These are phyloP conservation scores for Clausena lansium DNA, from an alignment of 345 rosid species.

Conservation along the genomic window DNA sequence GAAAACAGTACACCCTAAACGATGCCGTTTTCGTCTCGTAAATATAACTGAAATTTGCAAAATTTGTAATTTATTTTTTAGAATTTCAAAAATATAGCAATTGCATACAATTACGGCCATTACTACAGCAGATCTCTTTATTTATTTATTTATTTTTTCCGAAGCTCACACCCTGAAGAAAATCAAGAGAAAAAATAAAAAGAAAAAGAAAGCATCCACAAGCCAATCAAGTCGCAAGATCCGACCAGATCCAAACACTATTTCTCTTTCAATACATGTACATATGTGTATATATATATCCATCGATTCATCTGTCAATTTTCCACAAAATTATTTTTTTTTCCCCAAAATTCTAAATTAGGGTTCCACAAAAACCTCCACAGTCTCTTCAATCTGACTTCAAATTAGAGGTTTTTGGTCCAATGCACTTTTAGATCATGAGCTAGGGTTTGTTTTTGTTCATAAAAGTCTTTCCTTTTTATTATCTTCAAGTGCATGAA, in stretches of 20 bases:
- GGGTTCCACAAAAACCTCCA: conserved; percentile 4
- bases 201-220: conserved; percentile 1
- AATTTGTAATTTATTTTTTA: too few relatives aligned
- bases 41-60: neutral
- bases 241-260: conserved; percentile 40
- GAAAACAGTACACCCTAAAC: neutral
- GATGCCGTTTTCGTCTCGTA: neutral
- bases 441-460: conserved; percentile 47
- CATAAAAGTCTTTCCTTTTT: conserved; percentile 1
- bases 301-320: conserved; percentile 16
- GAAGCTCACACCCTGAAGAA: neutral
- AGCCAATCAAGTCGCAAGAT: conserved; percentile 24
- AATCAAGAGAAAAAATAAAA: neutral
- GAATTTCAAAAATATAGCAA: neutral
- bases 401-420: conserved; percentile 13
- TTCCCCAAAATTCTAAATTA: neutral
- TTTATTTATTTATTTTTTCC: neutral
- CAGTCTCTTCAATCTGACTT: conserved; percentile 13
- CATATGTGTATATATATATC: neutral
- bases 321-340: neutral
- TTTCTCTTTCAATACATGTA: neutral
- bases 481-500: conserved; percentile 60
- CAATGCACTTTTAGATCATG: conserved; percentile 55
- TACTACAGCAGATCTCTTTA: too few relatives aligned
- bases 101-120: neutral